These are phyloP conservation scores for Iris macrosiphon DNA, from an alignment of 106 monocot species.

Conservation along the genomic window DNA sequence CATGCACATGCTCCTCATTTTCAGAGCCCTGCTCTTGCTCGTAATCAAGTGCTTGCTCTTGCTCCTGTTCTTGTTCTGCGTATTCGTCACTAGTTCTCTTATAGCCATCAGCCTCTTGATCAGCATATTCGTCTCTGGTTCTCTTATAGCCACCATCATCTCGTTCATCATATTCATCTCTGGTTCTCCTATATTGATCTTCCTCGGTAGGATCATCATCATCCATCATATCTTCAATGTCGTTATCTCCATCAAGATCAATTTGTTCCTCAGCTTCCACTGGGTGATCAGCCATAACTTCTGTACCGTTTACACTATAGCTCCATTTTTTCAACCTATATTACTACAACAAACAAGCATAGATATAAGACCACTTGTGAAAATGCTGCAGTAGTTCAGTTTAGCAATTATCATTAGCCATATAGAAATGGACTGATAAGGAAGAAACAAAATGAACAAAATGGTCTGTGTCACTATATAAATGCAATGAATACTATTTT, in stretches of 20 bases:
- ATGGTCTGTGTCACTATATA: too few relatives aligned
- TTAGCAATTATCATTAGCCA: too few relatives aligned
- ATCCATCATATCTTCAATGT: constrained; percentile 89
- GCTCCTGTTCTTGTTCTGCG: constrained; percentile 12
- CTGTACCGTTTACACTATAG: background rate
- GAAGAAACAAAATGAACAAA: too few relatives aligned
- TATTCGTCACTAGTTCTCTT: constrained; percentile 20
- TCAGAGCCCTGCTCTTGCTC: constrained; percentile 24
- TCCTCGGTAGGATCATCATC: constrained; percentile 66
- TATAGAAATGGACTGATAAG: too few relatives aligned
- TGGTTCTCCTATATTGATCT: constrained; percentile 1
- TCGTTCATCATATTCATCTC: constrained; percentile 3
- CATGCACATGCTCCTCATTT: constrained; percentile 23
- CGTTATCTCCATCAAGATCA: constrained; percentile 91
- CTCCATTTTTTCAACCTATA: background rate
- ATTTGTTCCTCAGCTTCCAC: constrained; percentile 79
- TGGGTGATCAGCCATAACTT: constrained; percentile 58
- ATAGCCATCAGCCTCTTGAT: constrained; percentile 19
- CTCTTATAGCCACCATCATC: constrained; percentile 26
- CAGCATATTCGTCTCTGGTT: constrained; percentile 17
- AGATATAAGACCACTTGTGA: too few relatives aligned
- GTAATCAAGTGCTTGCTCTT: too few relatives aligned
- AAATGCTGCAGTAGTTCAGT: too few relatives aligned
- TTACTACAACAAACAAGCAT: too few relatives aligned
- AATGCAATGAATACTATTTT: too few relatives aligned